phyloP scores from a whole-genome alignment of 2,329 filamentous ascomycete genomes.

The Calcarisporium arbuscula region DNA sequence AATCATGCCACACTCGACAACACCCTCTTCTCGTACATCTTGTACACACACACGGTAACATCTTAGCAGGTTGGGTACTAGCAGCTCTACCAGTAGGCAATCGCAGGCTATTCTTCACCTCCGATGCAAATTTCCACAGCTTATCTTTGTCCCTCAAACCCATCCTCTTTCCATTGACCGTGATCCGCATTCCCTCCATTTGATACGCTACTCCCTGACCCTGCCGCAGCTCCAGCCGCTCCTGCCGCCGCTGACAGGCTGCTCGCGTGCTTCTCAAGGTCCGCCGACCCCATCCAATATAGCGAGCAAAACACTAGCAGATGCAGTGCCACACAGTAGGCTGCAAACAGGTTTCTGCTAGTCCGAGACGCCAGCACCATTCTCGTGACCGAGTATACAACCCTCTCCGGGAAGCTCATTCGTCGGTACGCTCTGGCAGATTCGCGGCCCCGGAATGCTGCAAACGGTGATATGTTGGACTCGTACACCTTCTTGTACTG shows the following conservation, averaged over 20 bases:
- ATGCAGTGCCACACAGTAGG: slow-evolving; percentile 85
- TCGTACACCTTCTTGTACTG: slow-evolving; percentile 91
- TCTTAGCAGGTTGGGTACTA: too few relatives aligned
- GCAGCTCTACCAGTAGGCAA: too few relatives aligned
- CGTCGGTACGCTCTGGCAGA: slow-evolving; percentile 83
- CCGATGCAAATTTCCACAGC: too few relatives aligned
- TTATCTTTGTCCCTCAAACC: slow-evolving; percentile 39
- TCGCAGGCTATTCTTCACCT: too few relatives aligned
- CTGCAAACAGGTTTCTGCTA: slow-evolving; percentile 89
- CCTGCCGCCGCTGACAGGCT: slow-evolving; percentile 44
- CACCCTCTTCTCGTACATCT: too few relatives aligned
- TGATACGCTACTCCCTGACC: slow-evolving; percentile 17
- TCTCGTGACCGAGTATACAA: slow-evolving; percentile 83
- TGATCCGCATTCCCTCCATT: slow-evolving; percentile 18
- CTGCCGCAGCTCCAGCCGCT: slow-evolving; percentile 37
- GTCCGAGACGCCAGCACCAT: slow-evolving; percentile 86
- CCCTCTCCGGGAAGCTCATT: slow-evolving; percentile 85
- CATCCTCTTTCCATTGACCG: slow-evolving; percentile 60
- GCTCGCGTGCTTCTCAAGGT: slow-evolving; percentile 56
- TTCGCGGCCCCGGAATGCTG: slow-evolving; percentile 90
- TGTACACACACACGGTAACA: too few relatives aligned
- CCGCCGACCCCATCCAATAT: slow-evolving; percentile 71
- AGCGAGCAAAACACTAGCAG: slow-evolving; percentile 79
- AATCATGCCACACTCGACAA: too few relatives aligned
- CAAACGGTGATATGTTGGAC: slow-evolving; percentile 90